Evolutionary conservation across 2,329 filamentous ascomycete species (phyloP), one percentile per base, ranked within the genome.

Genomic region (Penicillium sp.): DNA sequence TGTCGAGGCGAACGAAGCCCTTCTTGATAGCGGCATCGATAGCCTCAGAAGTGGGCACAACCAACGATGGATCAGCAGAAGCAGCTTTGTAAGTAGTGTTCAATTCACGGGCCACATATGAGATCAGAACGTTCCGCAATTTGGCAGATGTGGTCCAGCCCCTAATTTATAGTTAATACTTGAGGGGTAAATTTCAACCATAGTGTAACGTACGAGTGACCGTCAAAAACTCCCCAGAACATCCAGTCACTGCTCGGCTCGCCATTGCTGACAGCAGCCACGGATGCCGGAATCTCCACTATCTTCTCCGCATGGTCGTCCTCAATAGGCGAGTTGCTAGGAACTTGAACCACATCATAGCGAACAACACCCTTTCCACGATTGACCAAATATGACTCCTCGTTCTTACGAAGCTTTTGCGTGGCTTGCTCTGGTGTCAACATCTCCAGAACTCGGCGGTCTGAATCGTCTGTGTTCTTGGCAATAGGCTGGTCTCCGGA

Each of bases 211-310:
- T 78, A 93, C 90, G 90, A 90, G 74, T 99, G 94, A 0, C 94
- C 94, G 70, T 99, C 94, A 73, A 97, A 99, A 16, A 99, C 92
- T 54, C 92, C 94, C 94, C 95, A 99, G 73, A 99, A 99, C 91
- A 97, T 97, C 94, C 94, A 99, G 74, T 99, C 95, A 58, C 84
- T 90, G 55, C 80, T 85, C 16, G 79, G 61, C 14, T 81, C 79
- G 35, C 81, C 75, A 69, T 82, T 75, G 65, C 82, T 77, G 7
- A 79, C 78, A 14, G 80, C 79, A 26, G 81, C 79, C 36, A 82
- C 77, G 46, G 78, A 80, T 49, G 82, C 81, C 4, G 90, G 88
- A 8, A 97, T 85, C 73, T 97, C 90, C 43, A 99, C 91, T 67
- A 97, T 97, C 81, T 96, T 96, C 77, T 99, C 94, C 48, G 92